Conservation (phyloP, 345 rosid genomes). For the Salix purpurea region DNA sequence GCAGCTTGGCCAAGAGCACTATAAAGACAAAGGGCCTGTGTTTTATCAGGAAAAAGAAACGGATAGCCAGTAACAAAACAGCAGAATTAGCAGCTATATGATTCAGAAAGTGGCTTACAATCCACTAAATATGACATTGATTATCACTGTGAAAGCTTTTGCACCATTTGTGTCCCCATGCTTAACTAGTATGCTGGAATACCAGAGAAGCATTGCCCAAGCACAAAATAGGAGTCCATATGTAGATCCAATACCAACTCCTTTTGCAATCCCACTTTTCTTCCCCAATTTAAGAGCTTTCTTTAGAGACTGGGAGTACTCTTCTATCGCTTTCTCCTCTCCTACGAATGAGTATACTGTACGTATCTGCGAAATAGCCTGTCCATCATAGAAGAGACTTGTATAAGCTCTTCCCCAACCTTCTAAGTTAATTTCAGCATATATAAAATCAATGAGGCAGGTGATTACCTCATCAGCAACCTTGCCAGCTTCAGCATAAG, state of each 20-base stretch:
- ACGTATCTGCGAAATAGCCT: conserved; percentile 75
- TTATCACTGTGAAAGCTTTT: conserved; percentile 69
- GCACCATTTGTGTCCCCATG: conserved; percentile 63
- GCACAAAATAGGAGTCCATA: conserved; percentile 65
- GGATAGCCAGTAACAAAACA: conserved; percentile 5
- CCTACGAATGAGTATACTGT: conserved; percentile 79
- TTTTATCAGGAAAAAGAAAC: conserved; percentile 7
- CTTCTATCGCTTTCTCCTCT: conserved; percentile 55
- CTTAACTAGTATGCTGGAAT: conserved; percentile 66
- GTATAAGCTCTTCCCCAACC: neutral
- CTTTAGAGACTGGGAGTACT: conserved; percentile 55
- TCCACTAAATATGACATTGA: conserved; percentile 74
- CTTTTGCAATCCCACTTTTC: conserved; percentile 67
- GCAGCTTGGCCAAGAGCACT: conserved; percentile 81
- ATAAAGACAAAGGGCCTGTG: conserved; percentile 13
- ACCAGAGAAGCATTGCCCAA: conserved; percentile 83
- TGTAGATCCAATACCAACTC: conserved; percentile 68
- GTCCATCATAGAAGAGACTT: neutral
- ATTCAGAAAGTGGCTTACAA: conserved; percentile 49
- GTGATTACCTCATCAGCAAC: conserved; percentile 67
- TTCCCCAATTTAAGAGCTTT: conserved; percentile 54
- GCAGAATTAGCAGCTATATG: neutral
- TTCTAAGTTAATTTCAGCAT: neutral
- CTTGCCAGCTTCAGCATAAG: conserved; percentile 80
- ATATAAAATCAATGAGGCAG: neutral